Evolutionary conservation across 129 eudicot species (phyloP).

Genomic region (Logfia minima): DNA sequence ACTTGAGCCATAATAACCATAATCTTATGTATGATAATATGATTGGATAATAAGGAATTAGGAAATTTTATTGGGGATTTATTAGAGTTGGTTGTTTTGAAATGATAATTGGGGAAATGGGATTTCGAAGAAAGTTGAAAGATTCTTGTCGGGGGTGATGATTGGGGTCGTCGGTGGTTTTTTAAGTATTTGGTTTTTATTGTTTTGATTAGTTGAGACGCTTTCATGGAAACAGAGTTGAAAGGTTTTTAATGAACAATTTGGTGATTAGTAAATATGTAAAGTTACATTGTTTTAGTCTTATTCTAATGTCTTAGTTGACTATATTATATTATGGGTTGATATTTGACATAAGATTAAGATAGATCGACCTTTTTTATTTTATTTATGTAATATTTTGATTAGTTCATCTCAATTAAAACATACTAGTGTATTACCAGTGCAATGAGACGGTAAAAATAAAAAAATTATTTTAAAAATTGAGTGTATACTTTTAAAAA

Average conservation of each 20-base stretch:
- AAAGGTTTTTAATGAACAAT: neutral
- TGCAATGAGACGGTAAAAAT: no score
- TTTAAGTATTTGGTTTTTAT: neutral
- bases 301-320: no score
- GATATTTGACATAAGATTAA: no score
- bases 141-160: constrained; percentile 22
- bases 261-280: neutral
- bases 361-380: no score
- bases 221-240: constrained; percentile 23
- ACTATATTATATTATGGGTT: no score
- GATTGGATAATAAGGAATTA: neutral
- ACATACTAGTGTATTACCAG: no score
- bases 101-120: constrained; percentile 8
- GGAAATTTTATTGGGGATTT: neutral
- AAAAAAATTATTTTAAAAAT: no score
- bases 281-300: no score
- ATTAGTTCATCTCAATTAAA: no score
- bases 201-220: neutral
- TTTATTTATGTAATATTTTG: no score
- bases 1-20: constrained; percentile 28
- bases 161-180: constrained; percentile 34
- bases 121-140: constrained; percentile 35
- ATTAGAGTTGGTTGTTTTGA: constrained; percentile 16
- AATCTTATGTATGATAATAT: neutral
- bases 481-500: no score